phyloP scores from a whole-genome alignment of 1,139 yeast genomes.

The Scheffersomyces lignicola region DNA sequence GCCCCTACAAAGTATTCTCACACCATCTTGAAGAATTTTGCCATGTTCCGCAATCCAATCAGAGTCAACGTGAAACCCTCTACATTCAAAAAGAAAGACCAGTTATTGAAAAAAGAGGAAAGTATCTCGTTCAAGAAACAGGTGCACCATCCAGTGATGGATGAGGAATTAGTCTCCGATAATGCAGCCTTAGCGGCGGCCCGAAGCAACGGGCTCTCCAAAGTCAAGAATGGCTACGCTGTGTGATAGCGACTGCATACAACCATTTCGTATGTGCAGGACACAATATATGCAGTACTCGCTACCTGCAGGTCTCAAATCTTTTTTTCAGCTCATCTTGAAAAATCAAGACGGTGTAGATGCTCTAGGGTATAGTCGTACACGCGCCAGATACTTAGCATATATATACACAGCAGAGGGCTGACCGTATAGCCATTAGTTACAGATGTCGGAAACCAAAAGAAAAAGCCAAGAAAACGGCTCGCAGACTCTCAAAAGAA shows the following conservation, averaged over 20 bases:
- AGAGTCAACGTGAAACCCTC: slow-evolving; percentile 15
- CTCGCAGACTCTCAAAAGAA: slow-evolving; percentile 18
- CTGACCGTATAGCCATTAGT: no score
- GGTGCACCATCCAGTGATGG: slow-evolving; percentile 16
- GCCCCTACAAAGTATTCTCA: slow-evolving; percentile 52
- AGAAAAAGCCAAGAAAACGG: no score
- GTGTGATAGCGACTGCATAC: no score
- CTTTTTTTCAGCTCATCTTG: no score
- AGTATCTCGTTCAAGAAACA: slow-evolving; percentile 49
- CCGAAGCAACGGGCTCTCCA: slow-evolving; percentile 2
- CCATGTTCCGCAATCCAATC: slow-evolving; percentile 33
- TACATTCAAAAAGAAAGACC: slow-evolving; percentile 42
- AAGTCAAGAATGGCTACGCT: slow-evolving; percentile 1
- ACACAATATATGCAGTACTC: no score
- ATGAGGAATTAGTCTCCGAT: slow-evolving; percentile 3
- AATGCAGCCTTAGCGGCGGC: slow-evolving; percentile 2
- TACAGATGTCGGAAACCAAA: no score
- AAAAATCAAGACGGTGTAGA: no score
- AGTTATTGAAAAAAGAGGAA: slow-evolving; percentile 50
- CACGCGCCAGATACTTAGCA: no score
- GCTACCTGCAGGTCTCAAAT: no score
- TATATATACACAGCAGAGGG: no score
- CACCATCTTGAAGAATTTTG: slow-evolving; percentile 48
- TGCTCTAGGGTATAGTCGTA: no score
- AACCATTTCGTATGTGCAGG: no score